Evolutionary conservation across 2,329 filamentous ascomycete species (phyloP), one percentile per base, ranked within the genome.

Genomic region (Pyrenochaeta sp.): DNA sequence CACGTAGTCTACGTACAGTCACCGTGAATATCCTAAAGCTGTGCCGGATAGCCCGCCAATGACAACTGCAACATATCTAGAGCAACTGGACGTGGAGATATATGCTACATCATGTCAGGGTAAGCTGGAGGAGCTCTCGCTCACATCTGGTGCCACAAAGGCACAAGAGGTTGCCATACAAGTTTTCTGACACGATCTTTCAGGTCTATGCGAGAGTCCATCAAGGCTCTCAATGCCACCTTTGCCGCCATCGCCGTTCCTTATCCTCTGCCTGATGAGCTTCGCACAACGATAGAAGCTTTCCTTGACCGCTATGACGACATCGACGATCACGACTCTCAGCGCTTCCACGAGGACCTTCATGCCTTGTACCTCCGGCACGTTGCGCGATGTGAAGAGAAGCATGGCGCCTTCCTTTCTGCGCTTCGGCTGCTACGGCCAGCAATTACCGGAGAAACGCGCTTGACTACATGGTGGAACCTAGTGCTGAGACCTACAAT

Each of bases 331-430:
- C 77, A 82, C 50, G 82, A 86, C 35, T 83, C 86, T n/a, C 88
- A 91, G 61, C 86, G 87, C 51, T 81, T 92, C 45, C 87, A 92
- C 57, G 89, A 92, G 35, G 90, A 92, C 64, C 81, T 95, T 7
- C 78, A 88, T 35, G 75, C 81, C 20, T 82, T 91, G 48, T 92
- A 88, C 77, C 81, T 87, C 52, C 87, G 84, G 66, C 80, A 85
- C 60, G 84, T 93, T 54, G 80, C 81, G 20, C 82, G 82, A 30
- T 79, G 81, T 20, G 78, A 84, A 2, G 73, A 82, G 45, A 84
- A 85, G 61, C 83, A 85, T 69, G 85, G 84, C 7, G 77, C 86
- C n/a, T 95, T 93, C 75, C 80, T 93, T 15, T 82, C 83, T 44
- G 82, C 90, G 40, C 76, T 94, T 49, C 83, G 85, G 41, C 82